Conservation (phyloP, 2,329 filamentous ascomycete genomes). For the Penicillium sp. region DNA sequence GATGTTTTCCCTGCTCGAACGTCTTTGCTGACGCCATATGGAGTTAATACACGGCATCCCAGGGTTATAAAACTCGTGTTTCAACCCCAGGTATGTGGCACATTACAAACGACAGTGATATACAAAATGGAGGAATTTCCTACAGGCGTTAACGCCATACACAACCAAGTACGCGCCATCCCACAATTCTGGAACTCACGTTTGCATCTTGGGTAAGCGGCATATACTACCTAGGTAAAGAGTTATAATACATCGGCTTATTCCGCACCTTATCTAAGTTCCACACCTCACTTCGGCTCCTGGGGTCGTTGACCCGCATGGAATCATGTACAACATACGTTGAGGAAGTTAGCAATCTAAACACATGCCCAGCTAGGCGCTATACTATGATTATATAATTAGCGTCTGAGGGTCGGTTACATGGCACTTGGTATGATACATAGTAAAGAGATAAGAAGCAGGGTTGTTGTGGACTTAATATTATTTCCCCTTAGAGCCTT, state of each 20-base stretch:
- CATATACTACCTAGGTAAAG: no score
- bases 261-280: neutral
- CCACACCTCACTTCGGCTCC: neutral
- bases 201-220: neutral
- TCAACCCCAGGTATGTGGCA: neutral
- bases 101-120: neutral
- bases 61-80: neutral
- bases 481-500: neutral
- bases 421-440: neutral
- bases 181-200: no score
- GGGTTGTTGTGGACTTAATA: neutral
- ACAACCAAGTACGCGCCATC: neutral
- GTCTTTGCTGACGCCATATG: neutral
- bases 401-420: neutral
- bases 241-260: neutral
- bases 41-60: neutral
- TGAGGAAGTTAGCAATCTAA: no score
- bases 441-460: no score
- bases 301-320: neutral
- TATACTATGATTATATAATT: neutral
- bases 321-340: neutral
- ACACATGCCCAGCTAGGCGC: no score
- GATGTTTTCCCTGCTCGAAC: neutral
- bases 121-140: no score
- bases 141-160: neutral